Evolutionary conservation across 2,329 filamentous ascomycete genomes (phyloP), one percentile per base, ranked within the genome.

Genomic region (Colletotrichum filicis): DNA sequence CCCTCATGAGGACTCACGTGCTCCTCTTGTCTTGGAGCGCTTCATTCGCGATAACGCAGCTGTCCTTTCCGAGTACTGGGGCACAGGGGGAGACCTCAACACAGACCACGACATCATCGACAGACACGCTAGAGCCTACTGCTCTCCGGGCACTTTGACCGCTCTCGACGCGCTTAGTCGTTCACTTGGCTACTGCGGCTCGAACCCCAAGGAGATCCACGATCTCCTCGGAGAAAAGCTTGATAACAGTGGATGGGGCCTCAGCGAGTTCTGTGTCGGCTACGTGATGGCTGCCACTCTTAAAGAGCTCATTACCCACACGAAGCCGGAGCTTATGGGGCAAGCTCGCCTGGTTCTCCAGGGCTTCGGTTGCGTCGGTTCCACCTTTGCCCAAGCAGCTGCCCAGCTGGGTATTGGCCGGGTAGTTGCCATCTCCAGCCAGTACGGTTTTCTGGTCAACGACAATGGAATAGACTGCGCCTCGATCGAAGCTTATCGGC

Each of bases 361-460:
- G 37, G 60, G 37, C 8, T 63, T 63, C 60, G 60, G 60, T 14
- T 63, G 60, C 46, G 60, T 63, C 26, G 60, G 37, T 52, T 35
- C 60, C 24, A 63, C 37, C 24, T 63, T 63, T 26, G 35, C 42
- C 37, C 35, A 46, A 49, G 60, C 60, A 63, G 37, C 60, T 35
- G 35, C 37, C 35, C 60, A 63, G 19, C 42, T 63, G 19, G 60
- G 37, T 5, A 63, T 63, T 19, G 60, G 60, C 6, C 60, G 37
- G 8, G 60, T 49, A 22, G 42, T 63, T 19, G 42, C 60, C 37
- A 14, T 63, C 60, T 63, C 60, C 42, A 63, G 42, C 19, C 42
- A 49, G 42, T 49, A 49, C 19, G 42, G 42, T 8, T 49, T 49
- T 49, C 19, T n/a, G n/a, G 37, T 49, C 42, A 49, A 49, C 42